phyloP scores from a whole-genome alignment of 2,329 filamentous ascomycete species.

The Trichoderma endophyticum region DNA sequence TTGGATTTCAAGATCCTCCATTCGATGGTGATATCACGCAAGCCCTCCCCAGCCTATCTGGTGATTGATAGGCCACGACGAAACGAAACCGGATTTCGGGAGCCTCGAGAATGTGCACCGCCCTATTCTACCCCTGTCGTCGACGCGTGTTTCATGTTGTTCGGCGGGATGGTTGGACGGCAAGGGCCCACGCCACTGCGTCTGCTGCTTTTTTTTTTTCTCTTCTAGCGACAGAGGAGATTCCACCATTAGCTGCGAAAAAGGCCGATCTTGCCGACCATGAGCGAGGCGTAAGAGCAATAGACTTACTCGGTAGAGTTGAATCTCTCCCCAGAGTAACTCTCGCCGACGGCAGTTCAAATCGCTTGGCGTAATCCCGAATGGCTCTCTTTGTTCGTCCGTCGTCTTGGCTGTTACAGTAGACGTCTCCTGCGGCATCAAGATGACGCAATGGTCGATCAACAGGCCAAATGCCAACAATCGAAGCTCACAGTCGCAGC shows the following conservation, averaged over 20 bases:
- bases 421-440: neutral
- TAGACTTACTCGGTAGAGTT: neutral
- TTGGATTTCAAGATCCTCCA: neutral
- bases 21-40: neutral
- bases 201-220: neutral
- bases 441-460: constrained; percentile 15
- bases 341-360: neutral
- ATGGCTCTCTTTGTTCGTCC: neutral
- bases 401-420: neutral
- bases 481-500: neutral
- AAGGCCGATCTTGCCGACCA: constrained; percentile 4
- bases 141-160: constrained; percentile 14
- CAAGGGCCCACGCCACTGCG: constrained; percentile 2
- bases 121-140: neutral
- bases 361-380: neutral
- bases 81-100: neutral
- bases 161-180: constrained; percentile 8
- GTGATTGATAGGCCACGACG: neutral
- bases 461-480: neutral
- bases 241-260: constrained; percentile 1
- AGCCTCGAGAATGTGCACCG: neutral
- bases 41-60: neutral
- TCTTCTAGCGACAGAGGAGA: neutral
- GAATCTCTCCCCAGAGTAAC: neutral
- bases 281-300: neutral